Percentiles rank a stretch among this genome's conserved stretches.
These are phyloP conservation scores for Chaetomium fimeti DNA, from an alignment of 495 filamentous ascomycete species.

Conservation along the genomic window DNA sequence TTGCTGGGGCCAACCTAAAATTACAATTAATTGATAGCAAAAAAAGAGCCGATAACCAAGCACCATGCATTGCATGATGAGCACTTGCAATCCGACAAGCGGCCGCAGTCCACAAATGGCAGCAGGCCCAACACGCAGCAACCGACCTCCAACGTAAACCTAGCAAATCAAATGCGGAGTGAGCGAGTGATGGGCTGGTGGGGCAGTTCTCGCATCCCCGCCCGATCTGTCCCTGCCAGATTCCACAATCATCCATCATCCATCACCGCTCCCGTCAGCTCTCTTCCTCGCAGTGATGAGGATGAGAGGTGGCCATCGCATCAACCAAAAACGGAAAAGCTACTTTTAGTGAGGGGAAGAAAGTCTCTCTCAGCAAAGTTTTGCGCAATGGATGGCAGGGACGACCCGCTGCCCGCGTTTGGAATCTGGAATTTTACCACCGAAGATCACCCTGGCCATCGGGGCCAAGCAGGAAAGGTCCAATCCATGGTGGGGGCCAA, in stretches of 20 bases:
- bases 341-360: too few species aligned
- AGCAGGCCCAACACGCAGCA: neutral
- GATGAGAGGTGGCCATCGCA: neutral
- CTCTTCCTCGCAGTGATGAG: neutral
- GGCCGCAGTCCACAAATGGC: neutral
- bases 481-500: slow-evolving; percentile 5
- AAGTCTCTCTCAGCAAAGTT: neutral
- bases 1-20: too few species aligned
- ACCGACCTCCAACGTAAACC: too few species aligned
- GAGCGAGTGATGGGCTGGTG: neutral
- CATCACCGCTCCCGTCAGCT: neutral
- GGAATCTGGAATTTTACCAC: neutral
- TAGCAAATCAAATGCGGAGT: neutral
- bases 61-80: neutral
- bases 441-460: neutral
- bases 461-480: neutral
- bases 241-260: neutral
- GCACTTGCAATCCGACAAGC: neutral
- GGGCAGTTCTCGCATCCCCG: neutral
- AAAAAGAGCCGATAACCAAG: neutral
- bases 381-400: neutral
- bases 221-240: slow-evolving; percentile 1
- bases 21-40: too few species aligned
- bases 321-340: too few species aligned
- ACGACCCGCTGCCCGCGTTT: neutral